These are phyloP conservation scores for Castanea sativa DNA, from an alignment of 306 rosid species.

Conservation along the genomic window DNA sequence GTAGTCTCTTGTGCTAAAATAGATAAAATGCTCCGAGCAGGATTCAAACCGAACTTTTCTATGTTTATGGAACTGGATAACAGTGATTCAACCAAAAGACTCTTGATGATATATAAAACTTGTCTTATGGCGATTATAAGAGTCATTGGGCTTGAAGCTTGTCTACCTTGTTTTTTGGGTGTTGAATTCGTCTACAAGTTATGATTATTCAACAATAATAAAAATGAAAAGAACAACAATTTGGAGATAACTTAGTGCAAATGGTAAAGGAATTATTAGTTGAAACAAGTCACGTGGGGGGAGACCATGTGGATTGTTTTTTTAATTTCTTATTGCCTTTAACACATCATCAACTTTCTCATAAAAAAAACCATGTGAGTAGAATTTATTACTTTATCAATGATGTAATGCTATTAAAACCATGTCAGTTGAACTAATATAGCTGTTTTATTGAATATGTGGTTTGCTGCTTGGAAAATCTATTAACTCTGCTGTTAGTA, in stretches of 20 bases:
- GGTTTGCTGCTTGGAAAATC: neutral
- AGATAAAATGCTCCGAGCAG: no score
- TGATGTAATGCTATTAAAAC: neutral
- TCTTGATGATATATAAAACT: no score
- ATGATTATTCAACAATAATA: neutral
- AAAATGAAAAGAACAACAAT: neutral
- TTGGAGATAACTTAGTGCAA: neutral
- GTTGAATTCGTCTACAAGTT: no score
- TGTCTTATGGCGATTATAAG: no score
- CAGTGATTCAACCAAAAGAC: no score
- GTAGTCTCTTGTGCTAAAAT: no score
- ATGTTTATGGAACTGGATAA: no score
- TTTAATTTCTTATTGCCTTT: neutral
- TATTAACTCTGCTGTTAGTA: neutral
- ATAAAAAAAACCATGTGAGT: neutral
- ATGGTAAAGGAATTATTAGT: neutral
- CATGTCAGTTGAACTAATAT: neutral
- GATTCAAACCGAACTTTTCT: no score
- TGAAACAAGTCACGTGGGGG: slow-evolving; percentile 27
- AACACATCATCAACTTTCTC: neutral
- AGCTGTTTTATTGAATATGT: neutral
- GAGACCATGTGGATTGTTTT: slow-evolving; percentile 8
- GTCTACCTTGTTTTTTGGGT: no score
- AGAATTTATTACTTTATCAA: neutral
- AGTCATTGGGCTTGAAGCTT: no score